Conservation (phyloP, 2,329 filamentous ascomycete genomes). For the Hymenoscyphus occultus region DNA sequence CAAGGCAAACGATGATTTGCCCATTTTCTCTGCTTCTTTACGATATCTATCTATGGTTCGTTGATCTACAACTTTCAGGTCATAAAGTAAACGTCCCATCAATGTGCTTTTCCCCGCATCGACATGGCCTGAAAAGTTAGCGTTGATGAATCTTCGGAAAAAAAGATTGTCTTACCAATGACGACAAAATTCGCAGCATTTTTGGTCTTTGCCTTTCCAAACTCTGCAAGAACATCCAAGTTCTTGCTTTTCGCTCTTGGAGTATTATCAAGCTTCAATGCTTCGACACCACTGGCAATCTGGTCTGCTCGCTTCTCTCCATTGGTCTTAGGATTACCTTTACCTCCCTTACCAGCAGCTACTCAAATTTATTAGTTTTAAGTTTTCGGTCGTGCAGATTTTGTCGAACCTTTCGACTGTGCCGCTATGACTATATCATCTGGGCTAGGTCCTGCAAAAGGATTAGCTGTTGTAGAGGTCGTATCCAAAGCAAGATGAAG, state of each 20-base stretch:
- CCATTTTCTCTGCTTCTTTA: slow-evolving; percentile 84
- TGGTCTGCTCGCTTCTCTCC: slow-evolving; percentile 42
- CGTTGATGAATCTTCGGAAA: background rate
- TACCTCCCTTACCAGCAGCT: slow-evolving; percentile 43
- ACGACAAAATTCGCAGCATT: slow-evolving; percentile 87
- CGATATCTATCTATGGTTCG: slow-evolving; percentile 84
- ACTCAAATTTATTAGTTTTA: slow-evolving; percentile 39
- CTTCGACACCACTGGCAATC: slow-evolving; percentile 46
- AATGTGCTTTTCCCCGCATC: slow-evolving; percentile 97
- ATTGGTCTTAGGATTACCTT: slow-evolving; percentile 39
- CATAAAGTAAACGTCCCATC: slow-evolving; percentile 90
- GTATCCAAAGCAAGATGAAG: slow-evolving; percentile 40
- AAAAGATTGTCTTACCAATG: slow-evolving; percentile 57
- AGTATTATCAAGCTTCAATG: slow-evolving; percentile 48
- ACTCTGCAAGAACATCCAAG: slow-evolving; percentile 79
- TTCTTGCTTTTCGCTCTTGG: slow-evolving; percentile 70
- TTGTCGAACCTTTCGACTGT: slow-evolving; percentile 78
- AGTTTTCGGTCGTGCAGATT: slow-evolving; percentile 32
- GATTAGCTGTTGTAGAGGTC: slow-evolving; percentile 47
- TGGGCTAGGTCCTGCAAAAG: slow-evolving; percentile 83
- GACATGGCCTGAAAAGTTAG: slow-evolving; percentile 68
- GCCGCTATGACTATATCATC: slow-evolving; percentile 86
- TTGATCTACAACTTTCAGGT: slow-evolving; percentile 84
- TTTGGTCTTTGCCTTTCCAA: slow-evolving; percentile 71
- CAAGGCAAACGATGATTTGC: slow-evolving; percentile 92